Evolutionary conservation across 2,329 filamentous ascomycete genomes (phyloP).

Genomic region (Ceratocystis diversiconidia): DNA sequence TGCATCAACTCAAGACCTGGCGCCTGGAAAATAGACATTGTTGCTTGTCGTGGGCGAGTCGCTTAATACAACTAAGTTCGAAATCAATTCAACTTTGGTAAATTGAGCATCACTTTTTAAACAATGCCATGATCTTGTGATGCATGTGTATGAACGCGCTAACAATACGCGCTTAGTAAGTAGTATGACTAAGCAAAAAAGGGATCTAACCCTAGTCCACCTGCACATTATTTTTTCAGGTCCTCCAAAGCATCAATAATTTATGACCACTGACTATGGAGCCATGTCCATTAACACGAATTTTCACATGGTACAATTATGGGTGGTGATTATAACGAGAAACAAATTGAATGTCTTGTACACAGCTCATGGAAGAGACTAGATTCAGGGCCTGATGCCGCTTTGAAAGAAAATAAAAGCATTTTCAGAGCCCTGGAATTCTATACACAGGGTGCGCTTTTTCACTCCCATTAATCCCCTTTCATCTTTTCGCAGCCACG

Average conservation of each 20-base stretch:
- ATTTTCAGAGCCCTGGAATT: constrained; percentile 1
- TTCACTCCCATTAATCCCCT: constrained; percentile 16
- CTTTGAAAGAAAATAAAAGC: not conserved
- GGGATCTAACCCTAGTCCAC: not conserved
- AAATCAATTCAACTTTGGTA: too few species aligned
- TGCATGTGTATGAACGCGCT: not conserved
- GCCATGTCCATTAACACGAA: constrained; percentile 9
- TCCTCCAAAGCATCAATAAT: not conserved
- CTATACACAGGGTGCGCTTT: constrained; percentile 16
- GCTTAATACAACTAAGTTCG: not conserved
- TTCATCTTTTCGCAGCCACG: constrained; percentile 16
- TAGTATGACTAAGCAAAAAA: not conserved
- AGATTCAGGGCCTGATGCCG: constrained; percentile 10
- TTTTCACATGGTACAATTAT: constrained; percentile 24
- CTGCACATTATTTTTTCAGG: not conserved
- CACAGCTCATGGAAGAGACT: constrained; percentile 47
- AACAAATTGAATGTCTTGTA: constrained; percentile 42
- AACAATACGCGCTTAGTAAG: not conserved
- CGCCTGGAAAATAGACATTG: constrained; percentile 32
- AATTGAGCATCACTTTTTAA: not conserved
- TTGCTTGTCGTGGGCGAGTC: not conserved
- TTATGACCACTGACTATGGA: not conserved
- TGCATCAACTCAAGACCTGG: constrained; percentile 38
- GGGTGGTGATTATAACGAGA: constrained; percentile 22
- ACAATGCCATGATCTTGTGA: not conserved